A percentile compares a stretch with the other conserved stretches of the same genome.
These are phyloP conservation scores for Poterioochromonas sp. DNA, from an alignment of 352 stramenopile species.

Conservation along the genomic window DNA sequence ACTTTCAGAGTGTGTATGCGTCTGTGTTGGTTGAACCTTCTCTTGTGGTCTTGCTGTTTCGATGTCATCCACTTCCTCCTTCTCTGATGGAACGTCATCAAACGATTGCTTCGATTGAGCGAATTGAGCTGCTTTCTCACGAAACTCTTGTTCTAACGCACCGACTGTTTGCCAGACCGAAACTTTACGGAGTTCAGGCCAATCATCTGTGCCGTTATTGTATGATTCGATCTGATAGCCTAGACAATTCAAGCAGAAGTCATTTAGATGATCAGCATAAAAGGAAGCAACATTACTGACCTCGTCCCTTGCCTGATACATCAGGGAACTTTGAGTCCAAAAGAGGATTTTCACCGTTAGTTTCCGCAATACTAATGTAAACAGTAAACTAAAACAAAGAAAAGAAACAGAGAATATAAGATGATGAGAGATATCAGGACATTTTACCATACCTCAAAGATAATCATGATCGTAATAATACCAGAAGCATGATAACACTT, in stretches of 20 bases:
- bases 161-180: constrained; percentile 42
- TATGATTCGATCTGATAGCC: constrained; percentile 52
- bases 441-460: constrained; percentile 53
- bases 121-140: neutral
- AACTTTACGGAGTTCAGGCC: constrained; percentile 50
- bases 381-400: constrained; percentile 61
- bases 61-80: neutral
- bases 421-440: neutral
- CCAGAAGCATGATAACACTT: constrained; percentile 77
- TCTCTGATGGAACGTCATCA: neutral
- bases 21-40: neutral
- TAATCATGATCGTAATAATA: constrained; percentile 79
- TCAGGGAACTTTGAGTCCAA: constrained; percentile 85
- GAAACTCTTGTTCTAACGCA: constrained; percentile 10
- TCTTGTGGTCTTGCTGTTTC: neutral
- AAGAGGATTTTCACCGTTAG: constrained; percentile 73
- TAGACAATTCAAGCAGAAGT: too few species aligned
- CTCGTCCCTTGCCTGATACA: constrained; percentile 52
- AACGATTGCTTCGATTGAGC: neutral
- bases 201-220: constrained; percentile 43
- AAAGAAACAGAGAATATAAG: neutral
- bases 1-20: neutral
- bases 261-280: too few species aligned
- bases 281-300: too few species aligned
- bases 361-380: constrained; percentile 75